Conservation (phyloP, 495 filamentous ascomycete species). For the Cairneyella variabilis region DNA sequence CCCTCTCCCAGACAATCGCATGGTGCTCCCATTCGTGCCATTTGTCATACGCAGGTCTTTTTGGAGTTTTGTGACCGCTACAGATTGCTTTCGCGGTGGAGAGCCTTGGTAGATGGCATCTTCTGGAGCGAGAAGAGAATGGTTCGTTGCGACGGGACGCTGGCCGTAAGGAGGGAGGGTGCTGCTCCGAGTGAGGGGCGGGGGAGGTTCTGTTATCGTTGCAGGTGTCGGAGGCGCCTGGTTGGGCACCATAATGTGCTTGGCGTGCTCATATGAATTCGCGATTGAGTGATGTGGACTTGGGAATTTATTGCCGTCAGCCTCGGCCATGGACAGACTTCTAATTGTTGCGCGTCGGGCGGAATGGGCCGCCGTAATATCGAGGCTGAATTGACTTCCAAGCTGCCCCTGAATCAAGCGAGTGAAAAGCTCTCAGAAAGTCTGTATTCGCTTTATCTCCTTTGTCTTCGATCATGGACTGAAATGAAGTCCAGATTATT, state of each 20-base stretch:
- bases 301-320: background rate
- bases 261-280: slow-evolving; percentile 15
- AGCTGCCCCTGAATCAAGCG: no score
- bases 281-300: background rate
- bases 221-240: slow-evolving; percentile 22
- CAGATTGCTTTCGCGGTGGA: slow-evolving; percentile 50
- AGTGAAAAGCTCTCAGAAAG: no score
- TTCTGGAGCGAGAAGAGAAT: slow-evolving; percentile 68
- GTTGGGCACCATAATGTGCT: slow-evolving; percentile 27
- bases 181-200: slow-evolving; percentile 18
- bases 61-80: slow-evolving; percentile 34
- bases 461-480: no score
- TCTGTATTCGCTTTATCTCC: no score
- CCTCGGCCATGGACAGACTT: background rate
- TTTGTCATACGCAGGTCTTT: slow-evolving; percentile 31
- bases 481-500: no score
- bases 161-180: slow-evolving; percentile 13
- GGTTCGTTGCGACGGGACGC: slow-evolving; percentile 31
- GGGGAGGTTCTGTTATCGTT: slow-evolving; percentile 15
- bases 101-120: slow-evolving; percentile 70
- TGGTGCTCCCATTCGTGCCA: slow-evolving; percentile 15
- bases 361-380: background rate
- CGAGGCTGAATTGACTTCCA: background rate
- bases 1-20: slow-evolving; percentile 28
- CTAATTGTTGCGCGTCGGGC: no score